These are phyloP conservation scores for Pseudocercospora fuligena DNA, from an alignment of 2,329 filamentous ascomycete species.

Conservation along the genomic window DNA sequence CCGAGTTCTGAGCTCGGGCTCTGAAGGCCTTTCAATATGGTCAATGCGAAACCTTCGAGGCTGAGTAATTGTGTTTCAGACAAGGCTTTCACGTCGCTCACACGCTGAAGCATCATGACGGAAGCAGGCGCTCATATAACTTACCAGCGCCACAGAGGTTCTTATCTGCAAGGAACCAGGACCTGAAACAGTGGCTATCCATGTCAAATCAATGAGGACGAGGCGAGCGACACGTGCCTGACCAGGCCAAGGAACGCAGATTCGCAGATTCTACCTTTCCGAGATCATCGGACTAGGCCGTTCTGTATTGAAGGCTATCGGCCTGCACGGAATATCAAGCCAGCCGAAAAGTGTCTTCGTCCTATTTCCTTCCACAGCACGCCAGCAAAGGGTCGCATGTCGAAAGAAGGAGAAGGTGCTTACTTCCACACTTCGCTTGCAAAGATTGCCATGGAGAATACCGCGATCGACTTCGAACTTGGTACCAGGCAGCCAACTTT, in stretches of 20 bases:
- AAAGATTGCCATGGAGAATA: neutral
- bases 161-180: neutral
- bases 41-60: neutral
- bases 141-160: neutral
- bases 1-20: neutral
- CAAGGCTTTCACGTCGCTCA: neutral
- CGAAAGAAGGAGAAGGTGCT: neutral
- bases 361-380: neutral
- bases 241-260: neutral
- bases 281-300: no score
- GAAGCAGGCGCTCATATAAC: conserved; percentile 2
- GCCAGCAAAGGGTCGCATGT: neutral
- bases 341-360: neutral
- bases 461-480: neutral
- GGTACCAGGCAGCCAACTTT: neutral
- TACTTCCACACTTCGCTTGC: neutral
- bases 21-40: neutral
- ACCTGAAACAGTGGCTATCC: neutral
- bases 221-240: neutral
- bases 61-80: neutral
- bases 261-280: neutral
- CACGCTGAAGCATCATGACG: neutral
- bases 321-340: neutral
- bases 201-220: neutral
- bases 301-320: neutral